Base-by-base conservation (phyloP, 495 filamentous ascomycete genomes). In the Penicilliopsis zonata region DNA sequence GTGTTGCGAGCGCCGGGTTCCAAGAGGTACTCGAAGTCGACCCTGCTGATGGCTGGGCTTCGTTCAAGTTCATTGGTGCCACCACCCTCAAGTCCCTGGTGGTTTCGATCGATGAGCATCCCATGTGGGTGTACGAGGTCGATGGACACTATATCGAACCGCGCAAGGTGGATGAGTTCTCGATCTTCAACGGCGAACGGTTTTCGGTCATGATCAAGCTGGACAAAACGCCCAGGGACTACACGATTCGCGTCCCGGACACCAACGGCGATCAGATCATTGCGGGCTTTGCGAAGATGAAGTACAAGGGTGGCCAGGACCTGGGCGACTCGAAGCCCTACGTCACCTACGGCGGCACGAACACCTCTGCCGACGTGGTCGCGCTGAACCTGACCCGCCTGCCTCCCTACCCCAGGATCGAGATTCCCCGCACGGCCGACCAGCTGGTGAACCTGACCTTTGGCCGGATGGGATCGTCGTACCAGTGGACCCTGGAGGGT, bases 21-120 rank as follows among this genome's bases (percentile, higher is more conserved):
- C 44, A 46, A 5, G 57, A 57, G 16, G 44, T 53, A 2, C 44
- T 67, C 20, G 23, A 47, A 8, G 59, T 66, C 5, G 41, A 63
- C n/a, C 31, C 49, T 7, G 30, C 31, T 0, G 17, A 47, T 15
- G 36, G 41, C 16, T 75, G 67, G 65, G 45, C 53, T 3, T 66
- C 63, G 27, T 43, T 72, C 10, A 65, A 69, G 16, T 49, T 72
- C 24, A 60, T 75, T 37, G 52, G 52, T 28, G 44, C 61, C 3
- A 50, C 59, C 1, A 44, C 47, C 15, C 31, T 65, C 9, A 52
- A 62, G 16, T 52, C 46, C 3, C 38, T 55, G 3, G 36, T 39
- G 0, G 51, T 70, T 23, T 66, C 64, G 7, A 51, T 63, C n/a
- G 57, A 63, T 34, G 44, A 58, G 18, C 59, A 63, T 27, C 46